phyloP scores from a whole-genome alignment of 2,329 filamentous ascomycete species.

The Cordyceps tenuipes region DNA sequence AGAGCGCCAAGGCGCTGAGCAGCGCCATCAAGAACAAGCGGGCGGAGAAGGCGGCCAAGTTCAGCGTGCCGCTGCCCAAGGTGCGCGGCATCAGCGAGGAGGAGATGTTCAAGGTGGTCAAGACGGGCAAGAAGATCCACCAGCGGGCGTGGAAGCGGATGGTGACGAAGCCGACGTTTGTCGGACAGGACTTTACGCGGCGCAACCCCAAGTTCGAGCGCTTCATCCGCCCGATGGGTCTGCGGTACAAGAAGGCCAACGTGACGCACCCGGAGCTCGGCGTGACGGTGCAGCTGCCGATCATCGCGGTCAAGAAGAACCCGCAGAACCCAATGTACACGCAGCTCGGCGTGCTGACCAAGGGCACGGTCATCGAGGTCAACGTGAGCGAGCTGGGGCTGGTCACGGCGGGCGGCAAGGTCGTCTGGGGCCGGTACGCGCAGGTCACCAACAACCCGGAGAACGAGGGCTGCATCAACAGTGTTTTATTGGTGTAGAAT shows the following conservation, averaged over 20 bases:
- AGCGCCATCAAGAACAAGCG: conserved; percentile 94
- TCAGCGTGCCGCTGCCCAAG: conserved; percentile 85
- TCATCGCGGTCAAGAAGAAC: conserved; percentile 57
- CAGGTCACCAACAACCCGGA: conserved; percentile 54
- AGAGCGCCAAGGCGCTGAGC: conserved; percentile 59
- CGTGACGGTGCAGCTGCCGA: conserved; percentile 81
- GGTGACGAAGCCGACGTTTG: conserved; percentile 59
- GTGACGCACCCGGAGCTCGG: conserved; percentile 67
- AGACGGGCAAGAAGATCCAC: conserved; percentile 88
- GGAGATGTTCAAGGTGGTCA: conserved; percentile 96
- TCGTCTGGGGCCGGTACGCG: conserved; percentile 83
- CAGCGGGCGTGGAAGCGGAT: conserved; percentile 76
- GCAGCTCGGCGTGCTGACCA: conserved; percentile 80
- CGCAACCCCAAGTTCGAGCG: conserved; percentile 72
- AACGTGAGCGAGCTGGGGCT: conserved; percentile 89
- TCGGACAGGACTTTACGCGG: conserved; percentile 82
- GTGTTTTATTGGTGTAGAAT: conserved; percentile 25
- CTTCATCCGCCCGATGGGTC: conserved; percentile 42
- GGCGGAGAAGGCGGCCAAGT: conserved; percentile 87
- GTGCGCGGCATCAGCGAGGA: conserved; percentile 86
- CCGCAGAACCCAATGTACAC: conserved; percentile 87
- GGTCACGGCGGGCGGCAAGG: conserved; percentile 84
- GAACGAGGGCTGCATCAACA: conserved; percentile 39
- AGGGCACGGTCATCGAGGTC: conserved; percentile 75
- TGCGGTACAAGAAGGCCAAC: conserved; percentile 45